phyloP scores from a whole-genome alignment of 305 asterid species.

The Fraxinus albicans region DNA sequence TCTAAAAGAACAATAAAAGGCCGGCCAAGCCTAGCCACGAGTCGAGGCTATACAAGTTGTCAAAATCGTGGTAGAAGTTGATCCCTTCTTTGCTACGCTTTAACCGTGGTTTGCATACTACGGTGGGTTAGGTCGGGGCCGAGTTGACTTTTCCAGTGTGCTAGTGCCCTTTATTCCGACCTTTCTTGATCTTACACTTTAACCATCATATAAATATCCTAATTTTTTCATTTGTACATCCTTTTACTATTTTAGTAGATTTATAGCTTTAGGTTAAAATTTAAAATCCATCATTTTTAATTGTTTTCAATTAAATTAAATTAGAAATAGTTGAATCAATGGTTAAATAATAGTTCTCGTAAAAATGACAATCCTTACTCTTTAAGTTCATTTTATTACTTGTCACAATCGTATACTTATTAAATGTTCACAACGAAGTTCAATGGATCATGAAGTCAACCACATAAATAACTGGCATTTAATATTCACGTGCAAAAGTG shows the following conservation, averaged over 20 bases:
- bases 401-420: no score
- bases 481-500: no score
- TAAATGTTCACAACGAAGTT: no score
- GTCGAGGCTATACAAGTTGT: constrained; percentile 83
- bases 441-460: no score
- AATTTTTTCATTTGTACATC: not conserved
- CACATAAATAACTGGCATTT: no score
- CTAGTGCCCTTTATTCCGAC: not conserved
- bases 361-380: no score
- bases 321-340: no score
- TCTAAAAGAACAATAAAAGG: constrained; percentile 48
- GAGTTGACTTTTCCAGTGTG: not conserved
- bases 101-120: not conserved
- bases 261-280: not conserved
- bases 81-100: not conserved
- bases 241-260: not conserved
- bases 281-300: no score
- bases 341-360: no score
- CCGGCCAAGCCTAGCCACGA: constrained; percentile 86
- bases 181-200: not conserved
- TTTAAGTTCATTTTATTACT: no score
- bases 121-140: not conserved
- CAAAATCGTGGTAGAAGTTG: constrained; percentile 3
- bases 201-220: not conserved
- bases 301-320: no score